Conservation (phyloP, 2,329 filamentous ascomycete species). For the Arthrobotrys sinensis region DNA sequence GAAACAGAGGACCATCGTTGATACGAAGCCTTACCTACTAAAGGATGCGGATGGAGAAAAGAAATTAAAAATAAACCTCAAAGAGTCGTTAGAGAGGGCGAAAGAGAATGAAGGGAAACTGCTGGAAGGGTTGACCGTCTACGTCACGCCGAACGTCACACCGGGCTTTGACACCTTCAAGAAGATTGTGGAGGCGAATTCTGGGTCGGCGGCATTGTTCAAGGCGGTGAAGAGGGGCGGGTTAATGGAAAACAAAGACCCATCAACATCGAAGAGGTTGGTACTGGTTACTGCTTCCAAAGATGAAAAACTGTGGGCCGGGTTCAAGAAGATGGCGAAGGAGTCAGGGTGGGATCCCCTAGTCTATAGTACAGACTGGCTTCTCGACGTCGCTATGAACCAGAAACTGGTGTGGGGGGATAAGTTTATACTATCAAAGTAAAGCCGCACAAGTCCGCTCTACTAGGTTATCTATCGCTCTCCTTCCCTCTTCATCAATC, state of each 20-base stretch:
- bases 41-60: conserved; percentile 81
- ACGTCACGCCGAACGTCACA: conserved; percentile 83
- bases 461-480: background rate
- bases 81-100: conserved; percentile 79
- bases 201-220: conserved; percentile 75
- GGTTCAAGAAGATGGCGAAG: conserved; percentile 83
- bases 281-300: conserved; percentile 78
- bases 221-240: conserved; percentile 70
- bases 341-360: conserved; percentile 84
- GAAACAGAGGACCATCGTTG: conserved; percentile 76
- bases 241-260: conserved; percentile 53
- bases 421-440: conserved; percentile 71
- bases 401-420: conserved; percentile 81
- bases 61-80: conserved; percentile 78
- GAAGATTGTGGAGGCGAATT: conserved; percentile 88
- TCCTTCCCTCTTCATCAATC: background rate
- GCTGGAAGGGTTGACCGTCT: conserved; percentile 82
- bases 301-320: conserved; percentile 82
- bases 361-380: conserved; percentile 89
- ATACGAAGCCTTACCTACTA: conserved; percentile 78
- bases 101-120: conserved; percentile 82
- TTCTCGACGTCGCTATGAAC: conserved; percentile 89
- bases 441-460: conserved; percentile 64
- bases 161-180: conserved; percentile 89
- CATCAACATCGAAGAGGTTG: conserved; percentile 59